Evolutionary conservation across 306 rosid species (phyloP), one percentile per base, ranked within the genome.

Genomic region (Trifolium repens): DNA sequence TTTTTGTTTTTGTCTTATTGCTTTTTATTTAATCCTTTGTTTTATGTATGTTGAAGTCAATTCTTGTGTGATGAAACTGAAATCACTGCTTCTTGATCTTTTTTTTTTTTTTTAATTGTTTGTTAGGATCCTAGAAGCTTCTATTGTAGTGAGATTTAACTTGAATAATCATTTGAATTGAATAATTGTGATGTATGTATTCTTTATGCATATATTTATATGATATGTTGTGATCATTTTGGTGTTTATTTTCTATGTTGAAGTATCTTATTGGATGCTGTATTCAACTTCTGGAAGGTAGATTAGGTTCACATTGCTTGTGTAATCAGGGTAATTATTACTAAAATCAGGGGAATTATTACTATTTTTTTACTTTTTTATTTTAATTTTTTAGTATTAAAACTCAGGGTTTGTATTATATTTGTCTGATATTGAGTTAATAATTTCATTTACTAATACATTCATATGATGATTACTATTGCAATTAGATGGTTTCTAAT

Each of bases 91-190:
- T 64, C 8, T 30, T 12, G 5, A 24, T 32, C 9, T 39, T 27
- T 17, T 60, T 17, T 37, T 15, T 30, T 30, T 0, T 26, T 72
- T 53, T 8, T 9, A 15, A 2, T 50, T 50, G 4, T 78, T 27
- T 64, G 27, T 37, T 47, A 9, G 15, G 17, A 42, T 65, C 22
- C 16, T 67, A 9, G 24, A 42, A 68, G 26, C 50, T 66, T 63
- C 47, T 62, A 35, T 63, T 35, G 1, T 35, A 15, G 42, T 35
- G 35, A 53, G 34, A 37, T 42, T 69, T n/a, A 15, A 17, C 37
- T 65, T 54, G 17, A 73, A 73, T 47, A 62, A 62, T 42, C 71
- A 57, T 57, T 10, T 57, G 24, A 65, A 58, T 70, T 58, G 0
- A 49, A 40, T 72, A 58, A 11, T 66, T 63, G 0, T 22, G 26